Conservation (phyloP, 495 filamentous ascomycete species). For the Lasiosphaeris hirsuta region DNA sequence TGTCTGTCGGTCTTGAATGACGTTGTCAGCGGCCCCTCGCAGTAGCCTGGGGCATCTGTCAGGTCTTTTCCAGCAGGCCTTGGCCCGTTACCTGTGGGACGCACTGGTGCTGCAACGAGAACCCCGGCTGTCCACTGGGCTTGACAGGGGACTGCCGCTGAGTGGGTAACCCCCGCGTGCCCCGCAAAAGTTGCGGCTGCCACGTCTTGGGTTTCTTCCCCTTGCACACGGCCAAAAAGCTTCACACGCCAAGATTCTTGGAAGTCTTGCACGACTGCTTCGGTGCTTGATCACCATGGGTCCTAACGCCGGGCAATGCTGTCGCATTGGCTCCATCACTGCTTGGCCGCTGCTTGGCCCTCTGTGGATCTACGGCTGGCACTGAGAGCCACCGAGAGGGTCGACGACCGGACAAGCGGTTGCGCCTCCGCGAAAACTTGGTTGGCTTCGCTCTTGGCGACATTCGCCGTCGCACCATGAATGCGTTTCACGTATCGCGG, state of each 20-base stretch:
- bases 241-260: too few species aligned
- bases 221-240: not conserved
- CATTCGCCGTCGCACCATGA: conserved; percentile 5
- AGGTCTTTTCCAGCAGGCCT: not conserved
- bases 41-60: not conserved
- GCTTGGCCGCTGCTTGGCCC: conserved; percentile 2
- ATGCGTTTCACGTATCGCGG: conserved; percentile 5
- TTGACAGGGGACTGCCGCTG: not conserved
- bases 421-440: not conserved
- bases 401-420: not conserved
- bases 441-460: not conserved
- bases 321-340: too few species aligned
- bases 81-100: not conserved
- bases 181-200: not conserved
- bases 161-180: not conserved
- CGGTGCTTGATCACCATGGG: too few species aligned
- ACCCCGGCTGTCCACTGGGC: too few species aligned
- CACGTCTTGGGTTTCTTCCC: conserved; percentile 7
- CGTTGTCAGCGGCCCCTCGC: not conserved
- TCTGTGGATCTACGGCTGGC: not conserved
- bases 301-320: not conserved
- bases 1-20: not conserved
- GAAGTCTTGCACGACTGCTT: too few species aligned
- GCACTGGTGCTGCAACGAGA: not conserved
- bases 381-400: too few species aligned